Evolutionary conservation across 208 protist species (phyloP), one percentile per base, ranked within the genome.

Genomic region (Leishmania lainsoni): DNA sequence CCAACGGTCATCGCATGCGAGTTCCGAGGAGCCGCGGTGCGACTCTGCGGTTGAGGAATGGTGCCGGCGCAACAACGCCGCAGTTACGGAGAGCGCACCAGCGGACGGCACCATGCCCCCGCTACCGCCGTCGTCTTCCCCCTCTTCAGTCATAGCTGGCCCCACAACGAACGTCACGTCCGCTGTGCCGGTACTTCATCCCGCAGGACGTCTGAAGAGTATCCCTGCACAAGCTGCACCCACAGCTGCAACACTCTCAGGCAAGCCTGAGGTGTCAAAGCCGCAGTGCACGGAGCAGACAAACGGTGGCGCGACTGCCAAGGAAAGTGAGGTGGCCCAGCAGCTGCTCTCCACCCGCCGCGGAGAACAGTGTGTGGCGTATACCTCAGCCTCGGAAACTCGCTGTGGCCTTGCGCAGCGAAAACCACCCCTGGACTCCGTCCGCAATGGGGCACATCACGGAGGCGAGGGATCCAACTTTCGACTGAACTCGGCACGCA

Each of bases 291-390:
- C 32, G 9, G 35, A 69, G 2, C 74, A n/a, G 22, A 22, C 12
- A 29, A 12, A 6, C 17, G 76, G 45, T 10, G 42, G 20, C 9
- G 71, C 51, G 16, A 8, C 32, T 0, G 14, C 61, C 39, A 74
- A 71, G 35, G 59, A 22, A 1, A 48, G 20, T 45, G 73, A 77
- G 54, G 8, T 54, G 35, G 10, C 73, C 54, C 32, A 26, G 32
- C 35, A 65, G 20, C 54, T n/a, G 16, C 56, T n/a, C 32, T 78
- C 76, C 22, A 66, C 81, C 59, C 81, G 81, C 12, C 81, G 81
- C 17, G 81, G 81, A 12, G 81, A 85, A 76, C 81, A 85, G 81
- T 71, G 81, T 4, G 63, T 85, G 29, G 69, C 76, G 3, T 69
- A 35, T 63, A 32, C 76, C 4, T 54, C 81, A 32, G 70, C 68